Evolutionary conservation across 805 yeast species (phyloP), one percentile per base, ranked within the genome.

Genomic region (Hanseniaspora opuntiae): DNA sequence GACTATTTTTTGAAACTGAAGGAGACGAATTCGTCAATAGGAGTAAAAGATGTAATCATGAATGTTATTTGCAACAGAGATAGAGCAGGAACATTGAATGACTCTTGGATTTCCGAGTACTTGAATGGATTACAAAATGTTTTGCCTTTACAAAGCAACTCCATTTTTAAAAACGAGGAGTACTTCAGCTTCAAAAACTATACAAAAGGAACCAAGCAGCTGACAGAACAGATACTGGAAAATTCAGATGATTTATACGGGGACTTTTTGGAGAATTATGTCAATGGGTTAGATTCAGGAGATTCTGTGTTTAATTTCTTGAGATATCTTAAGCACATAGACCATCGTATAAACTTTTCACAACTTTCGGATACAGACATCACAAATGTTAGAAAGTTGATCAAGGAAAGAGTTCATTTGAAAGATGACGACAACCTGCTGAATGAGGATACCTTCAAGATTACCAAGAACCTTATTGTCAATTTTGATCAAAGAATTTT

Each of bases 401-500:
- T 48, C 5, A 48, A 48, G 11, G 36, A 48, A 16, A 48, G 35
- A 10, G 19, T 48, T 25, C 35, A 17, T 24, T 11, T 41, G 24
- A 48, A 37, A 25, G 39, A 40, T 22, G 42, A 41, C 24, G 45
- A 47, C 32, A 32, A 16, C 16, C 7, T 16, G 10, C 12, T 41
- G 17, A 28, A 11, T 41, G 38, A 42, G 17, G 30, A 42, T 12
- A 25, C 24, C 11, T 49, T 49, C 16, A 42, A 42, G 25, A 35
- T 49, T 4, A 36, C 28, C 10, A 49, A 49, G 20, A 41, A 49
- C 36, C 19, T 49, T 3, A 35, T 41, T 16, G 36, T 49, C 19
- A 49, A 49, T 14, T 49, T 49, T 42, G 53, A 49, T 25, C 53
- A 49, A 42, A 41, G 42, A 28, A 35, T 49, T 7, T 28, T 49